Evolutionary conservation across 2,329 filamentous ascomycete genomes (phyloP).

Genomic region (Bipolaris cookei): DNA sequence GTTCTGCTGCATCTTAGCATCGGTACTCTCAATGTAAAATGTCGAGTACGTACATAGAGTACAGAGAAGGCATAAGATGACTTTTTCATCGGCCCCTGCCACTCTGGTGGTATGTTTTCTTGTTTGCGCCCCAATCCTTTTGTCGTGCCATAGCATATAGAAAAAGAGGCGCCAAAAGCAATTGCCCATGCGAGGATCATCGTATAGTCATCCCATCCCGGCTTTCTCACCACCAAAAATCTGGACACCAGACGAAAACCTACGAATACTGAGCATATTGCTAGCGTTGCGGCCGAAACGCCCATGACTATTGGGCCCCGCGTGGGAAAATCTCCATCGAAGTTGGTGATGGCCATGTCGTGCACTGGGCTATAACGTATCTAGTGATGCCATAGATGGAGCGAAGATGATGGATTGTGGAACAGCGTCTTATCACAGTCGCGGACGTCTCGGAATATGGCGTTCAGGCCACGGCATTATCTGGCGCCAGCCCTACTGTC

Average conservation of each 20-base stretch:
- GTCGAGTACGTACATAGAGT: conserved; percentile 58
- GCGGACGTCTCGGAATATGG: conserved; percentile 32
- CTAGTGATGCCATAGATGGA: conserved; percentile 15
- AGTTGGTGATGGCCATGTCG: conserved; percentile 35
- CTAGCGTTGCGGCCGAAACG: conserved; percentile 72
- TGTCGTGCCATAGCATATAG: conserved; percentile 68
- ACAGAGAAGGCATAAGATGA: conserved; percentile 66
- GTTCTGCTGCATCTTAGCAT: conserved; percentile 63
- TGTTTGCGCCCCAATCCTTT: conserved; percentile 74
- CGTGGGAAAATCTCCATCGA: conserved; percentile 28
- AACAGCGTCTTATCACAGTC: conserved; percentile 28
- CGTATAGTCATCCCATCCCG: conserved; percentile 79
- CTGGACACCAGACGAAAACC: conserved; percentile 75
- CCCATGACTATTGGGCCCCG: conserved; percentile 62
- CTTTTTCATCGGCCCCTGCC: conserved; percentile 62
- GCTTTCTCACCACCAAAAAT: conserved; percentile 71
- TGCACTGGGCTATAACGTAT: conserved; percentile 15
- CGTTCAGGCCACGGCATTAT: conserved; percentile 33
- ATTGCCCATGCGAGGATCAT: conserved; percentile 81
- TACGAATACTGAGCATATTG: conserved; percentile 76
- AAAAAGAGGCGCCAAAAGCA: conserved; percentile 70
- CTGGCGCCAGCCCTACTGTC: conserved; percentile 19
- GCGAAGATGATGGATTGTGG: not conserved
- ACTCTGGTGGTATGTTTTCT: conserved; percentile 59
- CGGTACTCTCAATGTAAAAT: conserved; percentile 1